Evolutionary conservation across 2,329 filamentous ascomycete species (phyloP), one percentile per base, ranked within the genome.

Genomic region (Cordyceps farinosa): DNA sequence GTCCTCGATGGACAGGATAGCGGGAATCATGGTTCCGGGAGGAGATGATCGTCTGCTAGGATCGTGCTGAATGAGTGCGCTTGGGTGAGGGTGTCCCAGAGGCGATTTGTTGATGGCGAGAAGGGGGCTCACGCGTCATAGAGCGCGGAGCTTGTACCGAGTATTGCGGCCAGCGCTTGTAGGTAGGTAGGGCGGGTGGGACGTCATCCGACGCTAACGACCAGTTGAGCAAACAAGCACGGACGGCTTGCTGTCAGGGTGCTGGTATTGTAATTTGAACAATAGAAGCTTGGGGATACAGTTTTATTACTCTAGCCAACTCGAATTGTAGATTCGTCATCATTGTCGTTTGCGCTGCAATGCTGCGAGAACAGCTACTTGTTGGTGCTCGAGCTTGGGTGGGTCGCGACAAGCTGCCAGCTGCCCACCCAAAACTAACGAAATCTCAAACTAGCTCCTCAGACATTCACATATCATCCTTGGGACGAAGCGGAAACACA

Each of bases 1-100:
- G 67, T 96, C 91, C 67, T 82, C 78, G 13, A 95, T 79, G 44
- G 85, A 83, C 67, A 85, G 84, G 68, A 97, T 78, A n/a, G 82
- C 75, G 6, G 92, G 92, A 27, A 97, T 84, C 88, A 94, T 90
- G 64, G 61, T 32, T 52, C 15, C 29, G 47, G 30, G 30, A 13
- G 5, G 22, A 47, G 22, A 32, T n/a, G 48, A 9, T 29, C 3
- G n/a, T 29, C 5, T 38, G 15, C 44, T 38, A 11, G 13, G 32
- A 29, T 42, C 44, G 44, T 27, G 34, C 11, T 56, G 32, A 40
- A n/a, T 29, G n/a, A 60, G 30, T 6, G 57, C 57, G 52, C 36
- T 15, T 45, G 45, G 38, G 17, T 53, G 48, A 44, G 22, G 5
- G 44, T 60, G 56, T 34, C 22, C 13, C 17, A 42, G 29, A 40